A percentile compares a stretch with the other conserved stretches of the same genome.
These are phyloP conservation scores for Ramicandelaber brevisporus DNA, from an alignment of 192 early-diverging fungal genomes.

Conservation along the genomic window DNA sequence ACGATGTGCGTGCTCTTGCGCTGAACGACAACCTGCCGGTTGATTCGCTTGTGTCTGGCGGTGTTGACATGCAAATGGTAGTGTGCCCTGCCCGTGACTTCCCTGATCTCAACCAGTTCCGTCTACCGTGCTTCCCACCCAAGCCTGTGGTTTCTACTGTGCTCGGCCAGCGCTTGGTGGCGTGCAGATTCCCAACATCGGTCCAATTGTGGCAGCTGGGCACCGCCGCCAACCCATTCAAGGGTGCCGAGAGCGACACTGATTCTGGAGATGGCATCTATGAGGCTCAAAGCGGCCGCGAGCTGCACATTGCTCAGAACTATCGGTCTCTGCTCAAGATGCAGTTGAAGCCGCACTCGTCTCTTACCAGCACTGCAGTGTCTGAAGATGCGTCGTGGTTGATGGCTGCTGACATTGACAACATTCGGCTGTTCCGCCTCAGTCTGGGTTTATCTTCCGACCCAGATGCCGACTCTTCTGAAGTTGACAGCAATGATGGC, in stretches of 20 bases:
- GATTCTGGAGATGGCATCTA: slow-evolving; percentile 7
- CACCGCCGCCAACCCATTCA: too few relatives aligned
- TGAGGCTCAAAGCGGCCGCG: slow-evolving; percentile 9
- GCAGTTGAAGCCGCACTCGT: too few relatives aligned
- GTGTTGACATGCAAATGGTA: slow-evolving; percentile 51
- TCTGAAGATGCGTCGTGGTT: slow-evolving; percentile 60
- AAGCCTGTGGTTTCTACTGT: slow-evolving; percentile 22
- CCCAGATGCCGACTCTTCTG: too few relatives aligned
- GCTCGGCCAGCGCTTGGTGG: slow-evolving; percentile 30
- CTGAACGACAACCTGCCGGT: slow-evolving; percentile 38
- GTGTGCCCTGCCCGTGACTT: slow-evolving; percentile 26
- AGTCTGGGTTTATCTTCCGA: too few relatives aligned
- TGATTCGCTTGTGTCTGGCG: slow-evolving; percentile 61
- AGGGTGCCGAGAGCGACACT: too few relatives aligned
- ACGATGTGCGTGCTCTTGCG: slow-evolving; percentile 76
- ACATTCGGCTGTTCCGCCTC: slow-evolving; percentile 33
- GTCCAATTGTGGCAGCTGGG: slow-evolving; percentile 72
- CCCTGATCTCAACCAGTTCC: slow-evolving; percentile 27
- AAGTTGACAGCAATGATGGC: slow-evolving; percentile 4
- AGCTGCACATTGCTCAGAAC: slow-evolving; percentile 33
- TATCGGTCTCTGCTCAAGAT: slow-evolving; percentile 48
- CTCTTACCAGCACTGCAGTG: too few relatives aligned
- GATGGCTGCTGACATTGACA: slow-evolving; percentile 60
- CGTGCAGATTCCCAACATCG: slow-evolving; percentile 31
- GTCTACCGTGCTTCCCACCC: slow-evolving; percentile 36